Evolutionary conservation across 345 rosid genomes (phyloP).

Genomic region (Hevea brasiliensis): DNA sequence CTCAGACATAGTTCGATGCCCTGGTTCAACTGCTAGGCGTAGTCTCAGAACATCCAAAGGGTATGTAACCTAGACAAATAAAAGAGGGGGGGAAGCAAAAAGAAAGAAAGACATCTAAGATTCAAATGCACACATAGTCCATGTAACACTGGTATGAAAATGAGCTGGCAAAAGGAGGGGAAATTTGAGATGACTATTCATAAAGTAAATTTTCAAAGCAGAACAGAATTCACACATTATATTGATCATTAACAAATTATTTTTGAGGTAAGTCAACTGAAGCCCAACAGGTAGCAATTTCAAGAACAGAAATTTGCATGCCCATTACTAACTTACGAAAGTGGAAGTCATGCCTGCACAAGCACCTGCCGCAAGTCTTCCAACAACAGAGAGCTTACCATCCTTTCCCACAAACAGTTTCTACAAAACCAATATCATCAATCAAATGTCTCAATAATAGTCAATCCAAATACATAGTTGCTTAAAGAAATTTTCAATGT

Average conservation of each 20-base stretch:
- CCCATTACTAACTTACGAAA: slow-evolving; percentile 53
- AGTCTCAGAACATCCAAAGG: slow-evolving; percentile 93
- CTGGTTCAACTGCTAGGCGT: slow-evolving; percentile 94
- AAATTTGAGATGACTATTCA: slow-evolving; percentile 1
- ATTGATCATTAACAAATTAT: neutral
- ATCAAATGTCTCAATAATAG: slow-evolving; percentile 11
- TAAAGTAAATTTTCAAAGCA: neutral
- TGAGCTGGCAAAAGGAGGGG: neutral
- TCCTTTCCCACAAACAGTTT: slow-evolving; percentile 76
- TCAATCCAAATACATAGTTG: slow-evolving; percentile 1
- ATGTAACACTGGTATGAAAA: neutral
- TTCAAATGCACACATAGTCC: neutral
- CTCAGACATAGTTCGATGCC: slow-evolving; percentile 80
- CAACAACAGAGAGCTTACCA: slow-evolving; percentile 77
- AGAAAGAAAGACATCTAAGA: neutral
- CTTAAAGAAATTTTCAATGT: neutral
- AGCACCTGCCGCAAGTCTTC: slow-evolving; percentile 97
- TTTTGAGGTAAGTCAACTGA: neutral
- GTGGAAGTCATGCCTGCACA: slow-evolving; percentile 99
- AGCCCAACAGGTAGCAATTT: neutral
- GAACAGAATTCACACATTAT: neutral
- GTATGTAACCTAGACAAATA: slow-evolving; percentile 65
- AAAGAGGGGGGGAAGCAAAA: neutral
- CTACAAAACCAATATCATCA: slow-evolving; percentile 45
- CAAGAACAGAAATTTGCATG: neutral